Evolutionary conservation across 495 filamentous ascomycete species (phyloP).

Genomic region (Penicillium verhagenii): DNA sequence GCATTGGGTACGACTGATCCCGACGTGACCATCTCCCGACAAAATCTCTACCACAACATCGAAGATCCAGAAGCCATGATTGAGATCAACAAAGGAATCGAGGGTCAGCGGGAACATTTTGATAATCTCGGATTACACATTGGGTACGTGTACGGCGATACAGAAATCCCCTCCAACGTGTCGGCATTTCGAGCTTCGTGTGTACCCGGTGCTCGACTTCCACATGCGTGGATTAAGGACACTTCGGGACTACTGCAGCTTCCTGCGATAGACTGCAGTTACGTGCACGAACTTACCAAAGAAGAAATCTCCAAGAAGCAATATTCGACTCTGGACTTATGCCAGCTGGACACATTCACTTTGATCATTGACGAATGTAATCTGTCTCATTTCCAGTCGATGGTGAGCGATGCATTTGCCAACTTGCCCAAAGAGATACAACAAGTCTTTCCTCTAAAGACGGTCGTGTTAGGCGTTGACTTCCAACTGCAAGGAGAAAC

Average conservation of each 20-base stretch:
- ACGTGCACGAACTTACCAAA: slow-evolving; percentile 23
- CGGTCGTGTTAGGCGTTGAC: background rate
- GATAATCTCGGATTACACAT: slow-evolving; percentile 39
- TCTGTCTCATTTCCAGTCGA: slow-evolving; percentile 7
- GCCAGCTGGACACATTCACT: slow-evolving; percentile 26
- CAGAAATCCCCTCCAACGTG: slow-evolving; percentile 23
- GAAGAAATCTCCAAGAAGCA: slow-evolving; percentile 18
- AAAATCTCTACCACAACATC: slow-evolving; percentile 30
- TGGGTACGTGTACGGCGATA: slow-evolving; percentile 34
- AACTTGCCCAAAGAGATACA: background rate
- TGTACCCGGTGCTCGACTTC: slow-evolving; percentile 28
- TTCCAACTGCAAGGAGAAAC: slow-evolving; percentile 15
- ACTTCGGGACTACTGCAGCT: background rate
- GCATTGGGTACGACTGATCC: slow-evolving; percentile 28
- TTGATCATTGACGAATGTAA: slow-evolving; percentile 18
- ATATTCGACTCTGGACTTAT: slow-evolving; percentile 35
- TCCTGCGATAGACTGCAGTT: slow-evolving; percentile 27
- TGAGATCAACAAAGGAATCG: slow-evolving; percentile 29
- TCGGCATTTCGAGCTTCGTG: slow-evolving; percentile 24
- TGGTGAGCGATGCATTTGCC: slow-evolving; percentile 3
- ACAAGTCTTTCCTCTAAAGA: background rate
- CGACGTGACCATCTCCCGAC: slow-evolving; percentile 18
- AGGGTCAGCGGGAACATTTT: slow-evolving; percentile 37
- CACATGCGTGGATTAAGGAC: slow-evolving; percentile 31
- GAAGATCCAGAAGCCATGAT: slow-evolving; percentile 16